phyloP scores from a whole-genome alignment of 2,329 filamentous ascomycete species.

The Cytospora chrysosperma region DNA sequence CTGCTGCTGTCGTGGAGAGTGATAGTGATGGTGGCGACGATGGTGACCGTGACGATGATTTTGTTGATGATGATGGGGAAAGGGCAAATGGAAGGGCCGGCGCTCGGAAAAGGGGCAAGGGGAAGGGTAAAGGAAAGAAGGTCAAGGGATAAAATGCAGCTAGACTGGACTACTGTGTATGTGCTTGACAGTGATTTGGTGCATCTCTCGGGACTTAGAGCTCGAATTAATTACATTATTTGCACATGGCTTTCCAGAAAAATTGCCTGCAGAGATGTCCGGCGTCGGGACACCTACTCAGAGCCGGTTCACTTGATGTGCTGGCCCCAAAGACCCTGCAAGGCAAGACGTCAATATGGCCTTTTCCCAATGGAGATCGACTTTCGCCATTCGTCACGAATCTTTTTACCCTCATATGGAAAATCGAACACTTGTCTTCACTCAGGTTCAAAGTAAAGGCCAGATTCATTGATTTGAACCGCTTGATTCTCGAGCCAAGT shows the following conservation, averaged over 20 bases:
- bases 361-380: not conserved
- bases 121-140: conserved; percentile 17
- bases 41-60: conserved; percentile 15
- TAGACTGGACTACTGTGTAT: not conserved
- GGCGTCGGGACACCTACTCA: no score
- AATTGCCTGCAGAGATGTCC: no score
- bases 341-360: not conserved
- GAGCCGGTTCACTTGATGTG: not conserved
- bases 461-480: no score
- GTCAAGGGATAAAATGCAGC: conserved; percentile 1
- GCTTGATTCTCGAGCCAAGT: no score
- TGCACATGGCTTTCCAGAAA: no score
- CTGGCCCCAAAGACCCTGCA: not conserved
- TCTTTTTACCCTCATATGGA: no score
- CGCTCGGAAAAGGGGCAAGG: conserved; percentile 8
- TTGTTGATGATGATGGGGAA: conserved; percentile 6
- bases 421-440: no score
- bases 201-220: not conserved
- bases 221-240: not conserved
- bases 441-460: no score
- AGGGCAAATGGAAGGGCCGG: conserved; percentile 13
- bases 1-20: conserved; percentile 24
- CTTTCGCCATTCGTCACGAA: not conserved
- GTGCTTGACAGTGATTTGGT: no score
- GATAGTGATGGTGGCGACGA: conserved; percentile 26